Conservation (phyloP, 108 stramenopile genomes). For the Pseudonitzschia multiseries region DNA sequence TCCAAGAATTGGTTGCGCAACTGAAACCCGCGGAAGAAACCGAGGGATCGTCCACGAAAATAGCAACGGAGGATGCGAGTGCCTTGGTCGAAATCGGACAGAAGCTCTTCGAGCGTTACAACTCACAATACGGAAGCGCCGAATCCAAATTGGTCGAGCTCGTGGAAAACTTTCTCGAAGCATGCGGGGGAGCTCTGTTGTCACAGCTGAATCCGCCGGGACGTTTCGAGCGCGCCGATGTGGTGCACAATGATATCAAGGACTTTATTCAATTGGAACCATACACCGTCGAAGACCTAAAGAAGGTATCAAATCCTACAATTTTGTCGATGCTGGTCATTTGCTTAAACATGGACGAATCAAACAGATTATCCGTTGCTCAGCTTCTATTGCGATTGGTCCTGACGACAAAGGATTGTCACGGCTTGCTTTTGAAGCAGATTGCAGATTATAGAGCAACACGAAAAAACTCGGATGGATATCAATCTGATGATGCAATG, state of each 20-base stretch:
- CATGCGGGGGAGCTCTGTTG: constrained; percentile 40
- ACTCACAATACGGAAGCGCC: constrained; percentile 29
- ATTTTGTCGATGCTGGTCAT: constrained; percentile 42
- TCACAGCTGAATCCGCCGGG: background rate
- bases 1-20: constrained; percentile 41
- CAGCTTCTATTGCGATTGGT: constrained; percentile 20
- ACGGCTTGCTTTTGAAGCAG: constrained; percentile 10
- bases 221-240: background rate
- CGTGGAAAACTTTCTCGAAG: constrained; percentile 61
- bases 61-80: constrained; percentile 28
- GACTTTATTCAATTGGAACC: constrained; percentile 23
- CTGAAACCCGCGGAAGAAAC: background rate
- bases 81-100: constrained; percentile 50
- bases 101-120: constrained; percentile 64
- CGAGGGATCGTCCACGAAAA: background rate
- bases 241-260: background rate
- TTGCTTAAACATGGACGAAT: constrained; percentile 28
- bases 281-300: constrained; percentile 10
- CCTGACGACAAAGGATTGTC: constrained; percentile 18
- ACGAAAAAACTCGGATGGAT: constrained; percentile 5
- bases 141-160: constrained; percentile 61
- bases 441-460: constrained; percentile 17
- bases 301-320: constrained; percentile 31
- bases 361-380: background rate
- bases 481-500: constrained; percentile 22